These are phyloP conservation scores for Verbena officinalis DNA, from an alignment of 257 asterid species.

Conservation along the genomic window DNA sequence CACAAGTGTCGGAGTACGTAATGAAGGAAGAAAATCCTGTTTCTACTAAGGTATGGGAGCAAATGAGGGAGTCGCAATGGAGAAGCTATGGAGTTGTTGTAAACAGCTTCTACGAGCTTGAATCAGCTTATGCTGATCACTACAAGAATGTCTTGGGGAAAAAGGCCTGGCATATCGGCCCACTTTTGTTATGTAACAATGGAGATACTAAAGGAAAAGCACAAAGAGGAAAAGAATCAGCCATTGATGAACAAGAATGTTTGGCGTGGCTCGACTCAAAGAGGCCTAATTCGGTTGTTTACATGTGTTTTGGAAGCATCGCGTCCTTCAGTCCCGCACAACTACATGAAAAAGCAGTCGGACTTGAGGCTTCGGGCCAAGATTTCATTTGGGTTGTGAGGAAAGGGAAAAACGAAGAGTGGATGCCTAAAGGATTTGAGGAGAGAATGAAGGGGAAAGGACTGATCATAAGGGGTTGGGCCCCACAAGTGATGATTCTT, in stretches of 20 bases:
- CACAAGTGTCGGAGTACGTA: conserved; percentile 34
- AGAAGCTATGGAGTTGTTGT: conserved; percentile 48
- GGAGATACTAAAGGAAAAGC: conserved; percentile 23
- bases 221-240: conserved; percentile 43
- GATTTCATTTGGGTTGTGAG: conserved; percentile 75
- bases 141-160: conserved; percentile 35
- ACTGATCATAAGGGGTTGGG: conserved; percentile 72
- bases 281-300: conserved; percentile 52
- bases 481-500: conserved; percentile 55
- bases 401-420: conserved; percentile 33
- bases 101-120: conserved; percentile 64
- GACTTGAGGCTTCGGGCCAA: conserved; percentile 58
- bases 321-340: conserved; percentile 47
- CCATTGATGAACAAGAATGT: conserved; percentile 54
- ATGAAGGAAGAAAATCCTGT: background rate
- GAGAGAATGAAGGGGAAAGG: conserved; percentile 52
- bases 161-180: conserved; percentile 58
- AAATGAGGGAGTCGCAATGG: conserved; percentile 24
- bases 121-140: conserved; percentile 42
- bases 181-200: conserved; percentile 38
- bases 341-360: conserved; percentile 62
- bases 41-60: conserved; percentile 2
- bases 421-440: conserved; percentile 62
- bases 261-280: conserved; percentile 61
- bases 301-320: conserved; percentile 64